Conservation (phyloP, 2,329 filamentous ascomycete species). For the Lachnellula cervina region DNA sequence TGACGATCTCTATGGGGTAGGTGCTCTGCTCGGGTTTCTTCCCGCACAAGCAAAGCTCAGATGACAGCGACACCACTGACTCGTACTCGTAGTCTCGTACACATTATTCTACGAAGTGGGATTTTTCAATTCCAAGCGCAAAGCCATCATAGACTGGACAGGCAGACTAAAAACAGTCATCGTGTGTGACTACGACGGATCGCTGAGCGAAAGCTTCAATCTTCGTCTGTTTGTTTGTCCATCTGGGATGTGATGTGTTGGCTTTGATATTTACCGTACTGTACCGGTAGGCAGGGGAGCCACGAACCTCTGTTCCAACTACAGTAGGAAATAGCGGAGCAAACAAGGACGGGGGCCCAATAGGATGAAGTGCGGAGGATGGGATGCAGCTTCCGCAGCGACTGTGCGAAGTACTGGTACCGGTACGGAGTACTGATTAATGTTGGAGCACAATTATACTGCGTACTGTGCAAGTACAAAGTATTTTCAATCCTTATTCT, state of each 20-base stretch:
- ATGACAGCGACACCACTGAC: background rate
- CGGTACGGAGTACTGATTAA: background rate
- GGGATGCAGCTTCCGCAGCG: conserved; percentile 11
- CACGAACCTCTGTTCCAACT: background rate
- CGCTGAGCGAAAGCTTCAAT: background rate
- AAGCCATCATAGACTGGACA: background rate
- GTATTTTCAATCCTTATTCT: background rate
- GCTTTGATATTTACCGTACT: background rate
- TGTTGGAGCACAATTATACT: conserved; percentile 2
- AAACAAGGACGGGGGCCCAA: conserved; percentile 4
- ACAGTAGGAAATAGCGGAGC: background rate
- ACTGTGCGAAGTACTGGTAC: background rate
- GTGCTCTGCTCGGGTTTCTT: background rate
- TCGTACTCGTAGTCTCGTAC: background rate
- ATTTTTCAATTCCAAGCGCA: background rate
- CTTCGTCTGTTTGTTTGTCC: background rate
- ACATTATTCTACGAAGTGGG: no score
- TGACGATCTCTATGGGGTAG: conserved; percentile 3
- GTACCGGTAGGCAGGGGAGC: background rate
- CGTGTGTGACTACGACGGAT: background rate
- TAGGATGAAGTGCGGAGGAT: background rate
- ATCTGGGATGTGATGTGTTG: background rate
- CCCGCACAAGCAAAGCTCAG: background rate
- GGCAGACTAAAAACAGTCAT: no score
- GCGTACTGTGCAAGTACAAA: no score